phyloP scores from a whole-genome alignment of 805 yeast species.

The Suhomyces prunicola region DNA sequence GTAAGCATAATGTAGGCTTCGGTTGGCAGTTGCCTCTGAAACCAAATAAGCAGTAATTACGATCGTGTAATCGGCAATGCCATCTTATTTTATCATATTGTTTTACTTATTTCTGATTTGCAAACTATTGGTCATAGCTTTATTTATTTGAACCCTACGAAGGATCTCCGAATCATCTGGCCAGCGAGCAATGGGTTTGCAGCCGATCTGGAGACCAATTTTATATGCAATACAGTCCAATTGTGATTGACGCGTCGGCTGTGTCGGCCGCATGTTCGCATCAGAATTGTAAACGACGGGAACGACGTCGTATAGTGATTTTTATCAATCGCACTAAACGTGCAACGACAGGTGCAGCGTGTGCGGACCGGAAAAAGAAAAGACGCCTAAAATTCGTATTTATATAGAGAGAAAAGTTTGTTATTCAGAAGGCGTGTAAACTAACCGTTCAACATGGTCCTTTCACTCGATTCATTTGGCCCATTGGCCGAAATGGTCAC shows the following conservation, averaged over 20 bases:
- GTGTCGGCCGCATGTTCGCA: neutral
- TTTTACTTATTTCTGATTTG: too few relatives aligned
- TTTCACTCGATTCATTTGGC: neutral
- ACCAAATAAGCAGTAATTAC: neutral
- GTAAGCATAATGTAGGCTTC: too few relatives aligned
- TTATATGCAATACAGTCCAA: neutral
- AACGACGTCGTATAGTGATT: conserved; percentile 1
- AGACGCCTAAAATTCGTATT: neutral
- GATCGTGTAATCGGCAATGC: neutral
- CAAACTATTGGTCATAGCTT: too few relatives aligned
- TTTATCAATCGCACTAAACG: neutral
- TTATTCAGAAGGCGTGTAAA: neutral
- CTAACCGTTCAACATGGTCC: neutral
- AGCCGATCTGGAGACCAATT: neutral
- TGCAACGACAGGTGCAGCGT: neutral
- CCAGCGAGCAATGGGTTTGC: neutral
- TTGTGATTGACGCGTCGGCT: neutral
- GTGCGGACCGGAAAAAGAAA: neutral
- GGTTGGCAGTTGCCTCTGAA: neutral
- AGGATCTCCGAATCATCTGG: too few relatives aligned
- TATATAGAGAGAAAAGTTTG: neutral
- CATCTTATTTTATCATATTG: too few relatives aligned
- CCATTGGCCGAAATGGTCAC: neutral
- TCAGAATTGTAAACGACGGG: neutral
- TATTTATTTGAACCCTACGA: too few relatives aligned